These are phyloP conservation scores for Steccherinum ochraceum DNA, from an alignment of 768 basidiomycete genomes.

Conservation along the genomic window DNA sequence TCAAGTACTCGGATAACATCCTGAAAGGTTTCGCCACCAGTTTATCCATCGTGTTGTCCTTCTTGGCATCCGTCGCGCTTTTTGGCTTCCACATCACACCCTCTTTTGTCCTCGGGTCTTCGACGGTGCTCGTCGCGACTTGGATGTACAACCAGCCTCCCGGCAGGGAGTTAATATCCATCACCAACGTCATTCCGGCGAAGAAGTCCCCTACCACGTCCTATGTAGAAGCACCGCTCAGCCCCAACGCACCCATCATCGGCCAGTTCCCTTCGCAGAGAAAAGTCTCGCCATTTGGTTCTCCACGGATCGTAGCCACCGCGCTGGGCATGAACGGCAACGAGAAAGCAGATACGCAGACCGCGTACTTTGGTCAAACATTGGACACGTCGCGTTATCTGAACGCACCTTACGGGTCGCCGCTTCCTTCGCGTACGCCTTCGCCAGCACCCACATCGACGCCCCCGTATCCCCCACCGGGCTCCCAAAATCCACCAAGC, in stretches of 20 bases:
- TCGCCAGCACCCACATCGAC: constrained; percentile 30
- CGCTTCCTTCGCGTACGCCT: constrained; percentile 42
- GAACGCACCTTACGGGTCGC: constrained; percentile 43
- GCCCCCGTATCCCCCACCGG: constrained; percentile 13
- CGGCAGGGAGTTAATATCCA: constrained; percentile 29
- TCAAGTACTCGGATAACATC: constrained; percentile 95
- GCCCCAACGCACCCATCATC: constrained; percentile 49
- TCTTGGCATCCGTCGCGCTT: constrained; percentile 85
- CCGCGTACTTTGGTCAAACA: constrained; percentile 35
- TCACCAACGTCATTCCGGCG: constrained; percentile 28
- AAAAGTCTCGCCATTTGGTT: constrained; percentile 40
- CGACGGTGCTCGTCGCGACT: constrained; percentile 82
- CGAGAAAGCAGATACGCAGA: constrained; percentile 17
- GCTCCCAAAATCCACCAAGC: constrained; percentile 10
- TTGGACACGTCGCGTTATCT: constrained; percentile 39
- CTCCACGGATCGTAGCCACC: constrained; percentile 42
- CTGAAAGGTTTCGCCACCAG: constrained; percentile 97
- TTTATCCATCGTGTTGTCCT: constrained; percentile 90
- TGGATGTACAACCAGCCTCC: constrained; percentile 90
- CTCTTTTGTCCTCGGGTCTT: constrained; percentile 79
- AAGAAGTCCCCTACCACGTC: constrained; percentile 28
- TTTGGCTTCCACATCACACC: constrained; percentile 89
- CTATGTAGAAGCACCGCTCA: constrained; percentile 37
- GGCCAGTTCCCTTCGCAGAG: constrained; percentile 45
- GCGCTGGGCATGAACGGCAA: constrained; percentile 31